phyloP scores from a whole-genome alignment of 768 basidiomycete genomes.

The Candolleomyces efflorescens region DNA sequence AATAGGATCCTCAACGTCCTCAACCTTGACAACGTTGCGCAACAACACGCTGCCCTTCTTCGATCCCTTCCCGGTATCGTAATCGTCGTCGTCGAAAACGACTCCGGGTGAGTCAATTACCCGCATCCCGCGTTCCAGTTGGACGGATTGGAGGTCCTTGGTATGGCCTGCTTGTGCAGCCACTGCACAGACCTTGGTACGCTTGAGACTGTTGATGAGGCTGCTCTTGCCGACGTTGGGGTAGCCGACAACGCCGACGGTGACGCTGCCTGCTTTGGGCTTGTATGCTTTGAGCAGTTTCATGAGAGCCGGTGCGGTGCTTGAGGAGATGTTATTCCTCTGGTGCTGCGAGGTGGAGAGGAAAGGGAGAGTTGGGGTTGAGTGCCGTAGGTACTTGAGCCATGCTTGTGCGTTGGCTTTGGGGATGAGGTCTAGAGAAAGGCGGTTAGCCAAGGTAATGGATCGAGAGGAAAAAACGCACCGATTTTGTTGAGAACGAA shows the following conservation, averaged over 20 bases:
- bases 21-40: constrained; percentile 86
- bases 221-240: constrained; percentile 98
- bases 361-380: constrained; percentile 91
- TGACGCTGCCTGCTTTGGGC: constrained; percentile 65
- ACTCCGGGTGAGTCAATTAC: constrained; percentile 97
- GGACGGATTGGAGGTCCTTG: constrained; percentile 85
- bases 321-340: constrained; percentile 74
- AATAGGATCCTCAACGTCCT: constrained; percentile 87
- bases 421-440: constrained; percentile 75
- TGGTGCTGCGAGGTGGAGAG: constrained; percentile 74
- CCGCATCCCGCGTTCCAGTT: constrained; percentile 87
- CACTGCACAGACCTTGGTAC: constrained; percentile 88
- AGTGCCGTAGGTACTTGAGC: constrained; percentile 88
- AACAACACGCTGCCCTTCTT: constrained; percentile 68
- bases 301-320: constrained; percentile 71
- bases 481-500: constrained; percentile 98
- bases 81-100: constrained; percentile 84
- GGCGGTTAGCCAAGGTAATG: neutral
- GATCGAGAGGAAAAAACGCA: constrained; percentile 27
- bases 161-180: constrained; percentile 96
- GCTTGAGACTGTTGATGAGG: constrained; percentile 88
- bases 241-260: constrained; percentile 91
- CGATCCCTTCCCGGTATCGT: constrained; percentile 34
- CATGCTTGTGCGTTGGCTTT: constrained; percentile 83
- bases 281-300: constrained; percentile 83